Base-by-base conservation (phyloP, 257 asterid species). In the Gynochthodes officinalis region DNA sequence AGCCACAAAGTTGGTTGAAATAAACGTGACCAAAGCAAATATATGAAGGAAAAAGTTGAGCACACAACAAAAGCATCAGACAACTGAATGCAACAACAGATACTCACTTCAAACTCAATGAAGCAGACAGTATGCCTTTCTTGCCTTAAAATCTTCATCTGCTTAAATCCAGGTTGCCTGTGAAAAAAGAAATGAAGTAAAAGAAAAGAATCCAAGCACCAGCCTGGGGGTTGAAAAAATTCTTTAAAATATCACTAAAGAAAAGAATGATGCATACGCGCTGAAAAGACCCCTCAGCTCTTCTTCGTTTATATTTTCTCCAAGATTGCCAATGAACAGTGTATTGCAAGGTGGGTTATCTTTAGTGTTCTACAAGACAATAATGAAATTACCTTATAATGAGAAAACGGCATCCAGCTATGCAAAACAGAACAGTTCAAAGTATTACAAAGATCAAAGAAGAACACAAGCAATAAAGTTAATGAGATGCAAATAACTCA, bases 311-410 rank as follows among this genome's bases (percentile, higher is more conserved):
- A 95, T 90, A 82, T 81, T 86, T 86, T 90, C 99, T 77, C 99
- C 98, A 67, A 95, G 96, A 79, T 95, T 95, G 74, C 99, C 99
- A 83, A 95, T 95, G 73, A 95, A 95, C 19, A 95, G 96, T 67
- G 99, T 95, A 81, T 95, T 95, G 88, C 99, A 92, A 57, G 97
- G 99, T 78, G 98, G 98, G 78, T 95, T 95, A 62, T 95, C 99
- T 81, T 95, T 95, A 65, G 83, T 89, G 85, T 95, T 95, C 99
- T 95, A 81, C 84, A 76, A 78, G 71, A 67, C 64, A 60, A 65
- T 44, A 73, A 69, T n/a, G 59, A 40, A 58, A 42, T 44, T 61
- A 21, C 71, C 60, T 54, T 64, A 33, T 18, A 42, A 53, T 35
- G 46, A 44, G 52, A 72, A 53, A 30, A 43, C n/a, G 30, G 27